A percentile compares a stretch with the other conserved stretches of the same genome.
Evolutionary conservation across 164 flowering plant species (phyloP).

Genomic region (Aristolochia contorta): DNA sequence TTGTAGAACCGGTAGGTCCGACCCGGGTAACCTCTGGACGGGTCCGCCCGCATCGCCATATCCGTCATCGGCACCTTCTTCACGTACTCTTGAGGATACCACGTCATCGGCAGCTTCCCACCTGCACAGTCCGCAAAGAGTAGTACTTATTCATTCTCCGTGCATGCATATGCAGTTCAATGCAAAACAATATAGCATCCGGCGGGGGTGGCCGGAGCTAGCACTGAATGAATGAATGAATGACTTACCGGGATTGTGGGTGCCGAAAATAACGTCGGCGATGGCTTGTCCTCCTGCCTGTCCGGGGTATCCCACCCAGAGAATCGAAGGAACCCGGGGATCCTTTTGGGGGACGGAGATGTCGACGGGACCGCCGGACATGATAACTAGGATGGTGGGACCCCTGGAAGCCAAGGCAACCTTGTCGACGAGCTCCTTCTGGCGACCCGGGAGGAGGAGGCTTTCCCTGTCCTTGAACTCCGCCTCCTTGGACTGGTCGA

Average conservation of each 20-base stretch:
- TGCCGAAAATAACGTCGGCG: constrained; percentile 76
- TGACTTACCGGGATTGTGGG: constrained; percentile 60
- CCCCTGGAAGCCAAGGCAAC: constrained; percentile 68
- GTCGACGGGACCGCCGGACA: constrained; percentile 94
- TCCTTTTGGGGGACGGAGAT: constrained; percentile 64
- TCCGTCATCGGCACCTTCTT: constrained; percentile 62
- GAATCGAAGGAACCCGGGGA: constrained; percentile 45
- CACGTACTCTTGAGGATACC: constrained; percentile 79
- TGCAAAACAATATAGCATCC: too few relatives aligned
- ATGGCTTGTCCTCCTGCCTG: constrained; percentile 89
- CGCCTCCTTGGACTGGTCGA: constrained; percentile 86
- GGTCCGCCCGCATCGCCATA: constrained; percentile 68
- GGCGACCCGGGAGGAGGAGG: constrained; percentile 72
- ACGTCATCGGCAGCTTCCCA: constrained; percentile 44
- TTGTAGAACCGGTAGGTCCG: constrained; percentile 86
- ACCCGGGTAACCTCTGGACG: constrained; percentile 60
- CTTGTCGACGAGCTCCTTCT: constrained; percentile 60
- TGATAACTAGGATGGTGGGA: constrained; percentile 61
- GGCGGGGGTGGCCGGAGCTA: too few relatives aligned
- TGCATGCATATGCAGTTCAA: too few relatives aligned
- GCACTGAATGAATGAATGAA: too few relatives aligned
- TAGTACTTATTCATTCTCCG: too few relatives aligned
- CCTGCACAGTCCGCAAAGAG: not conserved
- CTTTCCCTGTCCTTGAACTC: constrained; percentile 54
- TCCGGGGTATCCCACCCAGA: constrained; percentile 96